Conservation (phyloP, 1,139 yeast species). For the Suhomyces wounanorum region DNA sequence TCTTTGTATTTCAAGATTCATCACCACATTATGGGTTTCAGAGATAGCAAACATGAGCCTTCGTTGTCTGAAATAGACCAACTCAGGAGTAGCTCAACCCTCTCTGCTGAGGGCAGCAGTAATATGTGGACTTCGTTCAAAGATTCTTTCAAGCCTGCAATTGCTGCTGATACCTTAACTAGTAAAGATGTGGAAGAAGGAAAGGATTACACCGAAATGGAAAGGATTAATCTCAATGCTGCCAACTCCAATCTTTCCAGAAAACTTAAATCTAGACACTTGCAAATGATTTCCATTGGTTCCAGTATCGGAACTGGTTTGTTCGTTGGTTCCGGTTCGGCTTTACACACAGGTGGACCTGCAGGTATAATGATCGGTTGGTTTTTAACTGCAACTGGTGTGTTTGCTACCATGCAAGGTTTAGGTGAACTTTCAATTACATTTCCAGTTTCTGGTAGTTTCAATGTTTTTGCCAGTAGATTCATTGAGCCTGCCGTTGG, state of each 20-base stretch:
- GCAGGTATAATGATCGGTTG: slow-evolving; percentile 64
- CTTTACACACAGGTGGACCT: slow-evolving; percentile 66
- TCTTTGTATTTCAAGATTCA: not conserved
- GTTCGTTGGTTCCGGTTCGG: slow-evolving; percentile 31
- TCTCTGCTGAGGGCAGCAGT: slow-evolving; percentile 4
- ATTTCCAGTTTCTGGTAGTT: slow-evolving; percentile 44
- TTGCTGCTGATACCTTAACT: slow-evolving; percentile 23
- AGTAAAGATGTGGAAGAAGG: slow-evolving; percentile 17
- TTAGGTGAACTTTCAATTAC: slow-evolving; percentile 42
- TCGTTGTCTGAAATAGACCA: slow-evolving; percentile 16
- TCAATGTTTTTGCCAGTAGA: slow-evolving; percentile 41
- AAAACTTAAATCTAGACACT: slow-evolving; percentile 47
- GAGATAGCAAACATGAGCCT: slow-evolving; percentile 2
- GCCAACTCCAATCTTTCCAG: slow-evolving; percentile 44
- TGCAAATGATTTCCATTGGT: slow-evolving; percentile 67
- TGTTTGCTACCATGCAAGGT: slow-evolving; percentile 39
- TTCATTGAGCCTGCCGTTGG: slow-evolving; percentile 45
- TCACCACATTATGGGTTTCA: not conserved
- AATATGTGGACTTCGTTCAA: slow-evolving; percentile 30
- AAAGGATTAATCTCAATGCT: slow-evolving; percentile 37
- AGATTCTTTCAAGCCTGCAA: slow-evolving; percentile 41
- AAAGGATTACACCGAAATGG: slow-evolving; percentile 33
- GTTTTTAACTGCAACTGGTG: slow-evolving; percentile 22
- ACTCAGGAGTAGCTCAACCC: slow-evolving; percentile 15
- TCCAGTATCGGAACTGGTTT: slow-evolving; percentile 70